Conservation (phyloP, 1,139 yeast species). For the Geotrichum cucujoidarum region DNA sequence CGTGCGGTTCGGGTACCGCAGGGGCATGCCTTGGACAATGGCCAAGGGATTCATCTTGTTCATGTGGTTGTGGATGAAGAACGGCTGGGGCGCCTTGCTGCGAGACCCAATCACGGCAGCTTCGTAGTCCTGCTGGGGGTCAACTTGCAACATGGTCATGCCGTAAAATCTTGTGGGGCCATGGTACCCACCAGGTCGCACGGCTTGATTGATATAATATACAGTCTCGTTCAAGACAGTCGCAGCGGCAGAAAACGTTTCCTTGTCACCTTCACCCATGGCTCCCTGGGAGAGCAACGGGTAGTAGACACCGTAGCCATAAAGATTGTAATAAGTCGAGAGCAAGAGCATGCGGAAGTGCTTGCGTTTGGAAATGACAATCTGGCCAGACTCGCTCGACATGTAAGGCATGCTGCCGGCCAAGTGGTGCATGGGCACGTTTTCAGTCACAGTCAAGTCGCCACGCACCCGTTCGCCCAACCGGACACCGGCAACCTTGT, state of each 20-base stretch:
- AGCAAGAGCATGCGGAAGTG: constrained; percentile 63
- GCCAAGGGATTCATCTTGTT: constrained; percentile 56
- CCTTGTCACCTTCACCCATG: constrained; percentile 89
- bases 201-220: constrained; percentile 62
- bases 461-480: constrained; percentile 44
- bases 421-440: constrained; percentile 60
- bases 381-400: constrained; percentile 77
- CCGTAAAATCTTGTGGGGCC: constrained; percentile 47
- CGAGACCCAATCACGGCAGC: constrained; percentile 22
- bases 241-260: constrained; percentile 79
- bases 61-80: constrained; percentile 63
- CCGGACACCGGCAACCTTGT: constrained; percentile 55
- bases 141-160: constrained; percentile 69
- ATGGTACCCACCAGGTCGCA: constrained; percentile 52
- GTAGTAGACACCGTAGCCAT: constrained; percentile 74
- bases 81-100: constrained; percentile 40
- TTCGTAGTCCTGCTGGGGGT: constrained; percentile 55
- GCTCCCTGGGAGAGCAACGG: constrained; percentile 80
- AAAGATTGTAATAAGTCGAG: constrained; percentile 70
- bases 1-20: constrained; percentile 6
- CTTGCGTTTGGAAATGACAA: constrained; percentile 59
- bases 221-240: constrained; percentile 53
- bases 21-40: neutral
- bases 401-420: constrained; percentile 74
- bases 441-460: constrained; percentile 30